Base-by-base conservation (phyloP, 345 rosid genomes). In the Melaleuca alternifolia region DNA sequence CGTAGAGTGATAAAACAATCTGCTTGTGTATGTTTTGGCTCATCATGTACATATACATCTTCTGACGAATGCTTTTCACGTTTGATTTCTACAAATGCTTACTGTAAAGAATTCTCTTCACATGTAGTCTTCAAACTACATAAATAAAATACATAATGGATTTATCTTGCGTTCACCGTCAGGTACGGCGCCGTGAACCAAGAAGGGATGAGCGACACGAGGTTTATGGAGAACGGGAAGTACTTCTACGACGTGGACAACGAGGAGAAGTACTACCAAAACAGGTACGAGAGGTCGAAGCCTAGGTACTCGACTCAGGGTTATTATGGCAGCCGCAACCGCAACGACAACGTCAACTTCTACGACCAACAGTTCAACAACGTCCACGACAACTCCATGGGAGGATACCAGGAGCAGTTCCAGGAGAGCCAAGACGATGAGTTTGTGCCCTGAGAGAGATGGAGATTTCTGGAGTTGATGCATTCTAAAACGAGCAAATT, bases 151-250 rank as follows among this genome's bases (percentile, higher is more conserved):
- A 65, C 21, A 10, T 9, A 18, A 65, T 16, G 46, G 77, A 65
- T 71, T 37, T 20, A 71, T 71, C 81, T 71, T 16, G 81, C 48
- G 81, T 37, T 18, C 13, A 20, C 26, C 81, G 26, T 71, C 75
- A 62, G 44, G 62, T 85, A 87, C 51, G 90, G 91, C 82, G 86
- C 11, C n/a, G 84, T 48, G 89, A 85, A 85, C 86, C 89, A 85
- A 56, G 91, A 87, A 81, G 88, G 93, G 54, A 90, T 90, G 93
- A 93, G 94, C 87, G 94, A 93, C 88, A 93, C 94, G 20, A 91
- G 93, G 88, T 93, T 84, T 71, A 3, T 91, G 89, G 91, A 88
- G 46, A 88, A 91, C 75, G 93, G 93, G 3, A 90, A 83, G 94
- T 91, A 89, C 88, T 86, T 37, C 83, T 85, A 87, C 83, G 86